Percentiles rank a stretch among this genome's conserved stretches.
These are phyloP conservation scores for Trichoderma sp. DNA, from an alignment of 2,329 filamentous ascomycete genomes.

Conservation along the genomic window DNA sequence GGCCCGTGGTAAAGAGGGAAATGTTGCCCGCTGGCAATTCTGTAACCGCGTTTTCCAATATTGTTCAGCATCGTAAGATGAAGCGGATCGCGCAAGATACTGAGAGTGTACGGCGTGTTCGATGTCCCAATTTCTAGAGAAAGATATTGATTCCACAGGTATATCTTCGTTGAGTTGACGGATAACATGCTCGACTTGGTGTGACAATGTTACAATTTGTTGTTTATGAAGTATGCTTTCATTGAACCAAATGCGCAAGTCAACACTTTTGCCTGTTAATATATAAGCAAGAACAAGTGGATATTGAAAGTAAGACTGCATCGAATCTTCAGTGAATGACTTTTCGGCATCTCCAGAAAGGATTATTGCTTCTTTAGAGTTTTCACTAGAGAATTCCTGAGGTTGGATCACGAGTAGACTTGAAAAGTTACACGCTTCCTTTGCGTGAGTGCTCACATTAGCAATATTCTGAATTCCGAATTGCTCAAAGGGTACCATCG, in stretches of 20 bases:
- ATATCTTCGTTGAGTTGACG: slow-evolving; percentile 1
- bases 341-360: background rate
- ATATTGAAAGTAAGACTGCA: slow-evolving; percentile 18
- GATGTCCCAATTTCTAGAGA: slow-evolving; percentile 10
- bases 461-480: slow-evolving; percentile 22
- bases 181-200: slow-evolving; percentile 11
- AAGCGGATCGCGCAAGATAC: background rate
- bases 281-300: slow-evolving; percentile 3
- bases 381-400: background rate
- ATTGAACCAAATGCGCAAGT: slow-evolving; percentile 6
- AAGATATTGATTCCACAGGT: slow-evolving; percentile 4
- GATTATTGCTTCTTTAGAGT: background rate
- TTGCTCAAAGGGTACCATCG: slow-evolving; percentile 20
- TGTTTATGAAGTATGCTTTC: background rate
- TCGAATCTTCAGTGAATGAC: background rate
- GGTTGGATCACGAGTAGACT: slow-evolving; percentile 19
- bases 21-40: background rate
- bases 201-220: background rate
- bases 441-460: slow-evolving; percentile 4
- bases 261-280: background rate
- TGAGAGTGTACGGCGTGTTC: background rate
- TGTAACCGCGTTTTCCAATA: slow-evolving; percentile 1
- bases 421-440: slow-evolving; percentile 15
- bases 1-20: background rate
- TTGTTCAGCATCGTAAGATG: background rate